A percentile compares a stretch with the other conserved stretches of the same genome.
Evolutionary conservation across 257 asterid genomes (phyloP).

Genomic region (Solanum habrochaites): DNA sequence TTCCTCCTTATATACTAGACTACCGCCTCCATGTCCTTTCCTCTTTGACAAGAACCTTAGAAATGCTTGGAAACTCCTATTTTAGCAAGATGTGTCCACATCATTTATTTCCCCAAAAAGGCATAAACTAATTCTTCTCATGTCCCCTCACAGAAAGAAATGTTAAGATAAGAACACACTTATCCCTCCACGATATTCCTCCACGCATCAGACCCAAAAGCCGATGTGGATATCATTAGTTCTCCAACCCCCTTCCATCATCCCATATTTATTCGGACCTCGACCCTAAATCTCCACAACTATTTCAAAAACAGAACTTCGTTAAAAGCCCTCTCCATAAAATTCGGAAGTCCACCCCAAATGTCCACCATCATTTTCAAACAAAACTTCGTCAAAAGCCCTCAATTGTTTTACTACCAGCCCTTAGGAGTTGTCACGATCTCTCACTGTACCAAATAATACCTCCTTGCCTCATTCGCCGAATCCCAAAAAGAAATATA

Average conservation of each 20-base stretch:
- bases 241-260: neutral
- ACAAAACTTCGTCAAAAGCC: neutral
- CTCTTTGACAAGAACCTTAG: neutral
- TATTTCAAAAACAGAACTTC: neutral
- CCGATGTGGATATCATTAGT: neutral
- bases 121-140: neutral
- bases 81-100: neutral
- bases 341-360: neutral
- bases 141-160: neutral
- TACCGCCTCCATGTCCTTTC: neutral
- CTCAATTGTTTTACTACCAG: neutral
- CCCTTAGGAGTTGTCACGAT: neutral
- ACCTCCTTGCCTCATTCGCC: neutral
- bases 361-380: neutral
- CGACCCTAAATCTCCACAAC: neutral
- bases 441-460: neutral
- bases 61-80: neutral
- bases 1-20: neutral
- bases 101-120: neutral
- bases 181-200: neutral
- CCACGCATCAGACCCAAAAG: neutral
- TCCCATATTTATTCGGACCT: neutral
- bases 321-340: neutral
- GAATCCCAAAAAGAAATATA: no score
- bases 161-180: neutral